A percentile compares a stretch with the other conserved stretches of the same genome.
Conservation (phyloP, 2,329 filamentous ascomycete genomes). For the Pseudogymnoascus sp. region DNA sequence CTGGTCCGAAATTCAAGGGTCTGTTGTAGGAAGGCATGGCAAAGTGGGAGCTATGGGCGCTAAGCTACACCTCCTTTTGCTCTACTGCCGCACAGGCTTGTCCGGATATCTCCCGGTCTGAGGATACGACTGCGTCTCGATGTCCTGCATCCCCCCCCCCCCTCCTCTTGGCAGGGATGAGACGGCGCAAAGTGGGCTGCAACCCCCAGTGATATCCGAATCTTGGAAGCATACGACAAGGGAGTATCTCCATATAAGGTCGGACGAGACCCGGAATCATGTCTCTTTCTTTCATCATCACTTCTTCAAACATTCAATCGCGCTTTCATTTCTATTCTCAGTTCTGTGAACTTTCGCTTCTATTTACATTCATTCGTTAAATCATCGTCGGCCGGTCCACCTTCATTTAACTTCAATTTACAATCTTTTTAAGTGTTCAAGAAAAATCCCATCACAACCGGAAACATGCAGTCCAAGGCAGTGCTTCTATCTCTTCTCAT, state of each 20-base stretch:
- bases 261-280: constrained; percentile 2
- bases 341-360: constrained; percentile 27
- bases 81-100: background rate
- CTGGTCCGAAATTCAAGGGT: background rate
- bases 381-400: constrained; percentile 18
- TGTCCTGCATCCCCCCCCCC: background rate
- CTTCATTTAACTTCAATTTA: constrained; percentile 8
- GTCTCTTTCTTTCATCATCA: constrained; percentile 14
- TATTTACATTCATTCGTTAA: constrained; percentile 18
- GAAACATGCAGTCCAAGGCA: constrained; percentile 22
- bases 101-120: background rate
- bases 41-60: constrained; percentile 5
- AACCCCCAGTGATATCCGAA: background rate
- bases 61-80: background rate
- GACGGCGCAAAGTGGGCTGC: background rate
- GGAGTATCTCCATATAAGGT: background rate
- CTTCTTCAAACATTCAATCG: constrained; percentile 11
- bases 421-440: constrained; percentile 4
- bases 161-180: background rate
- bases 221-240: background rate
- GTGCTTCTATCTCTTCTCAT: constrained; percentile 19
- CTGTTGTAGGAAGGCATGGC: background rate
- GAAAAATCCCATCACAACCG: background rate
- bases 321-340: constrained; percentile 20
- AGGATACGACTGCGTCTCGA: background rate